Percentiles rank a stretch among this genome's conserved stretches.
phyloP scores from a whole-genome alignment of 306 rosid species.

The Prunus campanulata region DNA sequence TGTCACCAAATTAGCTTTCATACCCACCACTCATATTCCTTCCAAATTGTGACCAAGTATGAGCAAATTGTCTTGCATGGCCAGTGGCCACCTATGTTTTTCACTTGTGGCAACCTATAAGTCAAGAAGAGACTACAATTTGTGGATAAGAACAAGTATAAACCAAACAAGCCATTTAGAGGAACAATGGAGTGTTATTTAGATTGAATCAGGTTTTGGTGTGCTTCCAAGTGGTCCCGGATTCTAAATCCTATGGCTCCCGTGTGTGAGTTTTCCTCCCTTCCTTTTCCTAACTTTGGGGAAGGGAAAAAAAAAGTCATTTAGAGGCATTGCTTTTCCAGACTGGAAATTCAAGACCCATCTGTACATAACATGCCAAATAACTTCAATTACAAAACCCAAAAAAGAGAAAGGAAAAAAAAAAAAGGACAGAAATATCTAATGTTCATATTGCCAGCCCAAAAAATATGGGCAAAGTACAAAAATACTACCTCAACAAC shows the following conservation, averaged over 20 bases:
- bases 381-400: slow-evolving; percentile 12
- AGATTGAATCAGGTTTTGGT: no score
- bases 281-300: no score
- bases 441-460: slow-evolving; percentile 27
- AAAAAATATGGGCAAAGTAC: not conserved
- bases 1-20: slow-evolving; percentile 17
- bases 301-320: no score
- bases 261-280: no score
- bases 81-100: not conserved
- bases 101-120: slow-evolving; percentile 12
- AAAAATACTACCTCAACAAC: slow-evolving; percentile 26
- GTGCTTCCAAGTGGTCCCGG: no score
- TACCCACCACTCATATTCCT: slow-evolving; percentile 9
- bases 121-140: not conserved
- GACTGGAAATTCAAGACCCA: slow-evolving; percentile 44
- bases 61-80: slow-evolving; percentile 6
- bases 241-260: accelerated
- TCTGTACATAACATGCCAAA: slow-evolving; percentile 31
- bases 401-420: not conserved
- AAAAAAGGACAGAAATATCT: slow-evolving; percentile 1
- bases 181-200: no score
- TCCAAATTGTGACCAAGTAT: slow-evolving; percentile 5
- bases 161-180: not conserved
- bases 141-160: slow-evolving; percentile 24
- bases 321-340: slow-evolving; percentile 22